Conservation (phyloP, 345 rosid genomes). For the Schrenkiella parvula region DNA sequence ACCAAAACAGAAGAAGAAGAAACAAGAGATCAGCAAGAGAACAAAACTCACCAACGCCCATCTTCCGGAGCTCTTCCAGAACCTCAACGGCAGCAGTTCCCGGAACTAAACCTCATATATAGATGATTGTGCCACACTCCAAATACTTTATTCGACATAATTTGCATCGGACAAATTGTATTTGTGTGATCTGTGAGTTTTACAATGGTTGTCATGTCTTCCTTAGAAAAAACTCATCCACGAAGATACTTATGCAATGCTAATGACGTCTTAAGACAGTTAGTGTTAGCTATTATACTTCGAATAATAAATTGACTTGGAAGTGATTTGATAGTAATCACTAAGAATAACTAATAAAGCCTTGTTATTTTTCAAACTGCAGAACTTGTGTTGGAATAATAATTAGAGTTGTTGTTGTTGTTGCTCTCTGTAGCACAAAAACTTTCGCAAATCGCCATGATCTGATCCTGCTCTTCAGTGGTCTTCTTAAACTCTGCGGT, state of each 20-base stretch:
- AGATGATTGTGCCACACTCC: slow-evolving; percentile 43
- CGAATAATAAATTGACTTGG: no score
- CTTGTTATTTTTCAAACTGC: no score
- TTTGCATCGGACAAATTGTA: neutral
- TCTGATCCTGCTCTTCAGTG: neutral
- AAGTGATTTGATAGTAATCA: no score
- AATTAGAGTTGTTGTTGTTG: neutral
- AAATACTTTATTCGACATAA: neutral
- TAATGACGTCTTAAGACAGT: neutral
- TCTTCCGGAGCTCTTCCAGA: slow-evolving; percentile 67
- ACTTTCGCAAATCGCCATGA: neutral
- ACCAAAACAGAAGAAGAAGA: slow-evolving; percentile 71
- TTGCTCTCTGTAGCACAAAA: neutral
- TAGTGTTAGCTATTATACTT: neutral
- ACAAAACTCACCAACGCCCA: slow-evolving; percentile 73
- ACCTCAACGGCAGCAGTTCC: slow-evolving; percentile 22
- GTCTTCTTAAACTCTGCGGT: no score
- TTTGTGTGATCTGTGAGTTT: neutral
- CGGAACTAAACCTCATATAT: slow-evolving; percentile 27
- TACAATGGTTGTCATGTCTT: neutral
- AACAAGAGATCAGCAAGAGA: slow-evolving; percentile 69
- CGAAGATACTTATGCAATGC: neutral
- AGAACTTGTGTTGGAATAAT: no score
- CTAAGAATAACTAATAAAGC: no score
- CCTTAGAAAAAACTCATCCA: neutral